Evolutionary conservation across 345 rosid genomes (phyloP).

Genomic region (Carallia brachiata): DNA sequence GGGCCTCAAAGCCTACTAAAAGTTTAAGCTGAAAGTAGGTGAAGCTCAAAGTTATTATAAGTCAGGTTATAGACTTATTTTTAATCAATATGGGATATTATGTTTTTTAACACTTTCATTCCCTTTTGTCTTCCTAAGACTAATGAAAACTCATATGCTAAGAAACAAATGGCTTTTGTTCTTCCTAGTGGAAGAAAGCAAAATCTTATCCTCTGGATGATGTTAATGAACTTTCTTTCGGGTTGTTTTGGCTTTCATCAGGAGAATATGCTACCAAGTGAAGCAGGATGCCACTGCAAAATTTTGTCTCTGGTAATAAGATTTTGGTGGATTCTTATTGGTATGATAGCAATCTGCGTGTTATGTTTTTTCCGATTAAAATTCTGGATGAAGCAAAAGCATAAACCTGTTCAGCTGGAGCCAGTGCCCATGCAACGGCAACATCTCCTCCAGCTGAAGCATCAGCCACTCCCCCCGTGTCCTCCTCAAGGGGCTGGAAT

Average conservation of each 20-base stretch:
- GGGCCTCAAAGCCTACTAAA: no score
- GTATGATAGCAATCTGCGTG: slow-evolving; percentile 36
- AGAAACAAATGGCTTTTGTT: neutral
- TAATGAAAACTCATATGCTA: neutral
- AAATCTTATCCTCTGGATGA: neutral
- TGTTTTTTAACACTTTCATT: no score
- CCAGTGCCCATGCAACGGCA: slow-evolving; percentile 26
- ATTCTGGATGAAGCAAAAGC: slow-evolving; percentile 29
- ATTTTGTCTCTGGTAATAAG: slow-evolving; percentile 30
- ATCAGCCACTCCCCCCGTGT: slow-evolving; percentile 47
- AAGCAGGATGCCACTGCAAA: slow-evolving; percentile 18
- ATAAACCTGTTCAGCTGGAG: slow-evolving; percentile 27
- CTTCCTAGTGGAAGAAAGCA: neutral
- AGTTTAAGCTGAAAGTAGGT: no score
- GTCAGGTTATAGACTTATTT: no score
- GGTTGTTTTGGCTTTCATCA: slow-evolving; percentile 32
- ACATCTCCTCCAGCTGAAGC: slow-evolving; percentile 45
- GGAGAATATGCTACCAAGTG: slow-evolving; percentile 31
- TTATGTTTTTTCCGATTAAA: slow-evolving; percentile 31
- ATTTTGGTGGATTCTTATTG: slow-evolving; percentile 54
- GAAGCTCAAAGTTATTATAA: no score
- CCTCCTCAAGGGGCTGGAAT: slow-evolving; percentile 57
- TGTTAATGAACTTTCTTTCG: neutral
- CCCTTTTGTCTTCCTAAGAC: neutral
- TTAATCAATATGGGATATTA: no score